Conservation (phyloP, 768 basidiomycete genomes). For the Sporobolomyces phaffii region DNA sequence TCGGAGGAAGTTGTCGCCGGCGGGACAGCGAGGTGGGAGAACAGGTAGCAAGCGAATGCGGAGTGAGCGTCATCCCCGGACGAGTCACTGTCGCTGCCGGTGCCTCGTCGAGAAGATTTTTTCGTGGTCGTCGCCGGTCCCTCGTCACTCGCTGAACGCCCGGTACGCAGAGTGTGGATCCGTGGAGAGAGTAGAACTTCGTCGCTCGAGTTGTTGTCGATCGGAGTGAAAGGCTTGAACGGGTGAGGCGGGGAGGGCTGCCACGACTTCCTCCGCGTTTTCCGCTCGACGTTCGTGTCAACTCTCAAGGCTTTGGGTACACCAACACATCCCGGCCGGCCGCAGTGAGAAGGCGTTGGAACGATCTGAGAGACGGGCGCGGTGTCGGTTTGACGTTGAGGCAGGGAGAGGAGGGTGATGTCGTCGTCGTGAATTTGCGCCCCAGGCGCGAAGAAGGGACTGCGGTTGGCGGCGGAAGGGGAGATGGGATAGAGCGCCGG, state of each 20-base stretch:
- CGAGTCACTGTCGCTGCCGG: neutral
- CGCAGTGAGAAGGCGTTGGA: slow-evolving; percentile 11
- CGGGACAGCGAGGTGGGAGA: slow-evolving; percentile 26
- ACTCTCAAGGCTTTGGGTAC: slow-evolving; percentile 11
- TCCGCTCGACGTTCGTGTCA: slow-evolving; percentile 6
- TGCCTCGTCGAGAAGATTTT: neutral
- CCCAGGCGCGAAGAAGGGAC: slow-evolving; percentile 1
- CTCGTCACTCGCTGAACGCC: slow-evolving; percentile 6
- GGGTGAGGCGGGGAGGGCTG: neutral
- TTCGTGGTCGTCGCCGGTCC: neutral
- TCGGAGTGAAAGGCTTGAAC: slow-evolving; percentile 7
- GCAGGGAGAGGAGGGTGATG: slow-evolving; percentile 21
- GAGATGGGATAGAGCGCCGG: slow-evolving; percentile 17
- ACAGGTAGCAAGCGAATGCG: slow-evolving; percentile 36
- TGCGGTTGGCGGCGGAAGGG: neutral
- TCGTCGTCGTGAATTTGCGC: slow-evolving; percentile 28
- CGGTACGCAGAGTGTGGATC: slow-evolving; percentile 11
- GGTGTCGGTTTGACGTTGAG: neutral
- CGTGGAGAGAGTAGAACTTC: slow-evolving; percentile 31
- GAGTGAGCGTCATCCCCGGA: slow-evolving; percentile 27
- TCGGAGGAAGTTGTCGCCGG: neutral
- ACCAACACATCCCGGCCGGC: slow-evolving; percentile 28
- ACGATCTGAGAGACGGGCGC: neutral
- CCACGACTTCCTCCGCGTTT: slow-evolving; percentile 20
- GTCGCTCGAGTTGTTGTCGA: slow-evolving; percentile 7